Base-by-base conservation (phyloP, 129 eudicot genomes). In the Lonicera japonica region DNA sequence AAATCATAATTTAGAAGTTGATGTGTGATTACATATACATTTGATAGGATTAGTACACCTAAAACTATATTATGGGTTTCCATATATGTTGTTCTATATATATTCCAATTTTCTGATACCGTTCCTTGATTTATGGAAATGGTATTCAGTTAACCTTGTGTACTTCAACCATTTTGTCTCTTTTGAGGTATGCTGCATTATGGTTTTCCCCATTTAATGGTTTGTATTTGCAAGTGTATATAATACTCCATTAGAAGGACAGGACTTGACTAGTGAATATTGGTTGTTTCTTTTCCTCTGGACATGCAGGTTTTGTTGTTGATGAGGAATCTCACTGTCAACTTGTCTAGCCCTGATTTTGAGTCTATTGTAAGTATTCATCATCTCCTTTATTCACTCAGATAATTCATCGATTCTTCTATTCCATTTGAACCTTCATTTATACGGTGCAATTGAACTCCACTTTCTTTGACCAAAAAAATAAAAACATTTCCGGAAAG, bases 271-370 rank as follows among this genome's bases (percentile, higher is more conserved):
- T 13, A 54, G 39, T 15, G 54, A 20, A 54, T 22, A 61, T 46
- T 23, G 46, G 51, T 48, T 8, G 38, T 56, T 25, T 64, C 36
- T 25, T 41, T 55, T 53, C 25, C 29, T 52, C 53, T 65, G 73
- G 38, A 55, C 11, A 29, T 75, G 82, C 95, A 92, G 99, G 99
- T 87, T 47, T 80, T 88, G 63, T 72, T 88, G 73, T 59, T 92
- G 75, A 92, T 92, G 91, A 83, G 78, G 66, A 92, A 92, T 75
- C 99, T 92, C 22, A 75, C 99, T 1, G 61, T 88, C 72, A 92
- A 92, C 84, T 81, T 92, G 78, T 85, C 99, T 64, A 88, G 75
- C 69, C 95, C 99, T 25, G 99, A 88, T 25, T 92, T 92, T 46
- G 99, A 92, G 78, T 95, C 88, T 47, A 72, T 92, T 71, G 99